Conservation (phyloP, 306 rosid species). For the Prunus dulcis region DNA sequence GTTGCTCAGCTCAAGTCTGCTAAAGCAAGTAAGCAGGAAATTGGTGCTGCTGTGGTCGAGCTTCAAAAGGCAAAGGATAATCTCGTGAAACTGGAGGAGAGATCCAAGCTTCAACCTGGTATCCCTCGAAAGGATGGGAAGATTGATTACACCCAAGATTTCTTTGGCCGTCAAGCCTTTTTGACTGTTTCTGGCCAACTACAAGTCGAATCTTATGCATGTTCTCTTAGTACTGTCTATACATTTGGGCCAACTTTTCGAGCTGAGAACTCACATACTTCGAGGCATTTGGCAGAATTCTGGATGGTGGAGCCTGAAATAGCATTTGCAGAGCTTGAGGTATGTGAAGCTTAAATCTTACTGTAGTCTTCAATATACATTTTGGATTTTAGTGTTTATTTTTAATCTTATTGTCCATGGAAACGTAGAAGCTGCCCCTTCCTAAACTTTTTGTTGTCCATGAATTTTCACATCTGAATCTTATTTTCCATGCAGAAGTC, state of each 20-base stretch:
- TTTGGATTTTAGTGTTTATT: not conserved
- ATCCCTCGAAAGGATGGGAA: constrained; percentile 86
- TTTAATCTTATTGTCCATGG: not conserved
- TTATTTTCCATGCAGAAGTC: not conserved
- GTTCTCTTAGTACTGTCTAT: constrained; percentile 86
- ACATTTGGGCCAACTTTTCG: constrained; percentile 98
- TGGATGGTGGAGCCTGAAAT: constrained; percentile 99
- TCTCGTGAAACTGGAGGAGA: constrained; percentile 59
- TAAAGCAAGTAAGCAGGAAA: constrained; percentile 64
- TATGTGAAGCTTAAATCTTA: constrained; percentile 20
- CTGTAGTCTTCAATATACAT: not conserved
- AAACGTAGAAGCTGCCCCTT: not conserved
- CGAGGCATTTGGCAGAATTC: constrained; percentile 97
- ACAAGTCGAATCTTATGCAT: constrained; percentile 87
- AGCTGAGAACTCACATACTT: constrained; percentile 94
- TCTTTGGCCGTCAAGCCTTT: constrained; percentile 98
- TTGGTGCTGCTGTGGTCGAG: constrained; percentile 57
- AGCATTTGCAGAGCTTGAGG: constrained; percentile 93
- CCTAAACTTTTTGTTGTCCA: not conserved
- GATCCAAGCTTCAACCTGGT: constrained; percentile 82
- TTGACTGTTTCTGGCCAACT: constrained; percentile 96
- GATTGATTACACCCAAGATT: constrained; percentile 74
- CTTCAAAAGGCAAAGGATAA: constrained; percentile 75
- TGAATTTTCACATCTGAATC: constrained; percentile 9
- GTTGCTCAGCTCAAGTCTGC: constrained; percentile 70